Evolutionary conservation across 805 yeast species (phyloP).

Genomic region (Barnettozyma wickerhamii): DNA sequence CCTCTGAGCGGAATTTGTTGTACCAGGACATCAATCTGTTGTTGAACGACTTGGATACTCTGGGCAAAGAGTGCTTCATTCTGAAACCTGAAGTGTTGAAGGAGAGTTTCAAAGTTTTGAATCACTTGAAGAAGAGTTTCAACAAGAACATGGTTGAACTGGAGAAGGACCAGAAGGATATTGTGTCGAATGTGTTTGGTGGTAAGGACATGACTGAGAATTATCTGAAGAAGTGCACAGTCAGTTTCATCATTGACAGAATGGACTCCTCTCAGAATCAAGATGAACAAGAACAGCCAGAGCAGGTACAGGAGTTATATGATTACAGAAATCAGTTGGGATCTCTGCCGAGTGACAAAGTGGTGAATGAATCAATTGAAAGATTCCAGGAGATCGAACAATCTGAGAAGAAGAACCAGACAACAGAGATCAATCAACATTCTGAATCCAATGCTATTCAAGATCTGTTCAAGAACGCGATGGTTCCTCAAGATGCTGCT

Average conservation of each 20-base stretch:
- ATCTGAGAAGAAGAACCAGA: constrained; percentile 1
- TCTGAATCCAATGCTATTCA: neutral
- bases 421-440: neutral
- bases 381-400: constrained; percentile 12
- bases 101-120: constrained; percentile 25
- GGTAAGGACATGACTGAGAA: constrained; percentile 27
- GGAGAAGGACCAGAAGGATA: constrained; percentile 26
- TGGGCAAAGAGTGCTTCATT: constrained; percentile 23
- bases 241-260: constrained; percentile 23
- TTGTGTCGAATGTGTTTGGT: constrained; percentile 29
- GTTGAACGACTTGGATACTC: constrained; percentile 22
- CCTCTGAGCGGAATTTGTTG: constrained; percentile 18
- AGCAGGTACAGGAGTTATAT: constrained; percentile 6
- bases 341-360: constrained; percentile 13
- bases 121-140: constrained; percentile 22
- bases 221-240: constrained; percentile 26
- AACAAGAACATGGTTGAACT: constrained; percentile 23
- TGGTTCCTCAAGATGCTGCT: constrained; percentile 9
- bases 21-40: constrained; percentile 25
- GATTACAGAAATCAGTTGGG: constrained; percentile 22
- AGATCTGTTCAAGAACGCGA: constrained; percentile 5
- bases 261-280: constrained; percentile 7
- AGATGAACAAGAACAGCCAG: constrained; percentile 5
- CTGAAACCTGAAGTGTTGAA: constrained; percentile 26
- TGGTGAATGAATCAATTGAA: constrained; percentile 12